Conservation (phyloP, 495 filamentous ascomycete species). For the Arthonia radiata region DNA sequence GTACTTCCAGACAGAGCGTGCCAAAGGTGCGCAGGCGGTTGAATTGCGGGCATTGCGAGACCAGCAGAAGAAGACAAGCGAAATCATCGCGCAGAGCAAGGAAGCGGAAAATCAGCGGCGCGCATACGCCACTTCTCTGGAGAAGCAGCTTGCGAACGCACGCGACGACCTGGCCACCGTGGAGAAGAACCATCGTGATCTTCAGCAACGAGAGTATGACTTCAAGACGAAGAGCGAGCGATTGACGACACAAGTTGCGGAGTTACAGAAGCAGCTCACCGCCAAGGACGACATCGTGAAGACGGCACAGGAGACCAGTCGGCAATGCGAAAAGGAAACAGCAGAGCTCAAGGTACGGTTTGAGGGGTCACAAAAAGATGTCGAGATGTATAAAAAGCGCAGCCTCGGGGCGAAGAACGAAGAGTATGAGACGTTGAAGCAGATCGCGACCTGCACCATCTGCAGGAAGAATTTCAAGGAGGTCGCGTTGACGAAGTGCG, state of each 20-base stretch:
- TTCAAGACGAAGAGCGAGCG: conserved; percentile 39
- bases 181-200: conserved; percentile 37
- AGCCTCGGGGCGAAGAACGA: conserved; percentile 40
- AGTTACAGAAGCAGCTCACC: conserved; percentile 44
- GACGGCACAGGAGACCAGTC: conserved; percentile 29
- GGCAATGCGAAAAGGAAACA: conserved; percentile 48
- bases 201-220: conserved; percentile 47
- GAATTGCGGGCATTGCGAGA: conserved; percentile 53
- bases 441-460: conserved; percentile 68
- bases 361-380: conserved; percentile 46
- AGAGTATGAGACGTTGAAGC: conserved; percentile 58
- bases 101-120: conserved; percentile 42
- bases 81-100: conserved; percentile 81
- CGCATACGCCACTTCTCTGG: conserved; percentile 44
- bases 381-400: conserved; percentile 63
- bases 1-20: conserved; percentile 85
- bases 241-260: conserved; percentile 47
- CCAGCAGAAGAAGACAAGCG: conserved; percentile 73
- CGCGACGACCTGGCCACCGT: no score
- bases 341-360: conserved; percentile 48
- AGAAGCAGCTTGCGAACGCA: no score
- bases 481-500: conserved; percentile 73
- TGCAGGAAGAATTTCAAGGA: conserved; percentile 84
- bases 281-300: conserved; percentile 41
- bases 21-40: conserved; percentile 54